phyloP scores from a whole-genome alignment of 2,329 filamentous ascomycete genomes.

The Sporothrix curviconia region DNA sequence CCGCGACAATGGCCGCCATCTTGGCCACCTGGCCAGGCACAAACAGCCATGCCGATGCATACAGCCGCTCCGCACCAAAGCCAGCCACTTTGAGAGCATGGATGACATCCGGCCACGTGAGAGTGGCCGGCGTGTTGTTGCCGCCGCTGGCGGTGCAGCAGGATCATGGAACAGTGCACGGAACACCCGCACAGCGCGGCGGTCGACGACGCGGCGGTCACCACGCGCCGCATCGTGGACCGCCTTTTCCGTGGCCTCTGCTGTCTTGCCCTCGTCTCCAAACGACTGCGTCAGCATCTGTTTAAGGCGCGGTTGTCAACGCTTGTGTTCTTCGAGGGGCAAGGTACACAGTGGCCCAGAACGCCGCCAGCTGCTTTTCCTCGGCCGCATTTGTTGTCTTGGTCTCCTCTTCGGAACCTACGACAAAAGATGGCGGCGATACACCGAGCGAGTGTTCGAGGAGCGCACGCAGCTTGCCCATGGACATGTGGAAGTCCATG shows the following conservation, averaged over 20 bases:
- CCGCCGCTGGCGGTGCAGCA: neutral
- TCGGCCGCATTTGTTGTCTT: neutral
- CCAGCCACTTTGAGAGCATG: conserved; percentile 9
- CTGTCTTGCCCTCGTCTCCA: neutral
- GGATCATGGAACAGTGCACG: conserved; percentile 15
- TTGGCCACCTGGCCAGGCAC: conserved; percentile 19
- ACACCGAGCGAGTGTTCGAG: conserved; percentile 11
- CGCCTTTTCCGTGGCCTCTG: no score
- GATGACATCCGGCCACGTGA: conserved; percentile 17
- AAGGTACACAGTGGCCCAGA: conserved; percentile 13
- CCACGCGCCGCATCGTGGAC: neutral
- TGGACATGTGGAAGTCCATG: conserved; percentile 15
- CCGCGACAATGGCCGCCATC: neutral
- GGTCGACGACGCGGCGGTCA: conserved; percentile 4
- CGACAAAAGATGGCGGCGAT: conserved; percentile 2
- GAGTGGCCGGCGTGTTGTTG: conserved; percentile 10
- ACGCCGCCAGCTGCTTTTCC: conserved; percentile 12
- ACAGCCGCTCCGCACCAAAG: conserved; percentile 12
- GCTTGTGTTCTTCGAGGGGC: conserved; percentile 11
- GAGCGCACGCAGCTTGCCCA: conserved; percentile 11
- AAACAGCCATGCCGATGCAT: conserved; percentile 18
- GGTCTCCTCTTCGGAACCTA: neutral
- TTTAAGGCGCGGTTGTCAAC: conserved; percentile 9
- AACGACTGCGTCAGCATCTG: conserved; percentile 10
- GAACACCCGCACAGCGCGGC: conserved; percentile 15